Evolutionary conservation across 805 yeast genomes (phyloP), one percentile per base, ranked within the genome.

Genomic region (Yarrowia porcina): DNA sequence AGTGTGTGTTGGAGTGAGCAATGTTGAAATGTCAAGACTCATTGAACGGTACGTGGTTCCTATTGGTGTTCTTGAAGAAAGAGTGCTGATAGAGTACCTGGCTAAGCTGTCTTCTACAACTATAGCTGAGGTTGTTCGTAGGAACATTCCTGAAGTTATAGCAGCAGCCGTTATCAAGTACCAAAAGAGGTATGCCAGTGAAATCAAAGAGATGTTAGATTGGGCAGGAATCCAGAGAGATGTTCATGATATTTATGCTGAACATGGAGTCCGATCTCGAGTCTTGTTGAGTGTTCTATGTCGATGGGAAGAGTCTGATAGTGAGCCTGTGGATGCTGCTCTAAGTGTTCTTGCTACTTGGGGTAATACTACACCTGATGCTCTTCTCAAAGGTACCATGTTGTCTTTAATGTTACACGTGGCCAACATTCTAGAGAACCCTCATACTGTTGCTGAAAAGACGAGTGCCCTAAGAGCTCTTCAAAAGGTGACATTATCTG

Each of bases 151-250:
- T 1, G 59, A 52, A 15, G 44, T 52, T 17, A 52, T 52, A n/a
- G 59, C 59, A 20, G 59, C 59, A 12, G 59, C 28, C 10, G 59
- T 52, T 17, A 25, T 52, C 33, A 52, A 52, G 59, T 25, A 17
- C 33, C 42, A 52, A 18, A n/a, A 23, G n/a, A 42, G 44, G 5
- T 52, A 25, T n/a, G 59, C 32, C 4, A 25, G 33, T 1, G 44
- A 35, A 11, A n/a, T 52, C 44, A 52, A 52, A 15, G 59, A 52
- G 18, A 52, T 52, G 6, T 27, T 52, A 3, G 38, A 32, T 25
- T 52, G 59, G 59, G 23, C 59, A 4, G 59, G 35, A 3, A 52
- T 52, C 4, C 17, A 17, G 2, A 15, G 44, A 4, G 41, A 25
- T 13, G 44, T 36, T 21, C 44, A 36, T 12, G 44, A 36, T 18